These are phyloP conservation scores for Paulownia fortunei DNA, from an alignment of 257 asterid genomes.

Conservation along the genomic window DNA sequence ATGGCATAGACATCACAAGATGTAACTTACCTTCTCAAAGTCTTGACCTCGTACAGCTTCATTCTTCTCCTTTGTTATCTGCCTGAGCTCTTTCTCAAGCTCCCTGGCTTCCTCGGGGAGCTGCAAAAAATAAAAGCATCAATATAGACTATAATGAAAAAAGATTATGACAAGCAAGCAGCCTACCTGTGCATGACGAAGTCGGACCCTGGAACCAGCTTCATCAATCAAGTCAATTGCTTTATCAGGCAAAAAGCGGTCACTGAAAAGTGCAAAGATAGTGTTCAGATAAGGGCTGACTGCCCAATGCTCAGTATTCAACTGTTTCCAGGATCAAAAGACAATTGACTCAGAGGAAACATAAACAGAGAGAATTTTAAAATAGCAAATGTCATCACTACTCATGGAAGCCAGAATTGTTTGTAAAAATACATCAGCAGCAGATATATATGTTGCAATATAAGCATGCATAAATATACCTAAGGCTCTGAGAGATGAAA, in stretches of 20 bases:
- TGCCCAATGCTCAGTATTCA: background rate
- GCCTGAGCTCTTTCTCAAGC: slow-evolving; percentile 88
- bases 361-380: background rate
- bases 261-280: slow-evolving; percentile 53
- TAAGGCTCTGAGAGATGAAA: slow-evolving; percentile 5
- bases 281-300: slow-evolving; percentile 27
- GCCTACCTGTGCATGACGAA: slow-evolving; percentile 83
- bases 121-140: slow-evolving; percentile 42
- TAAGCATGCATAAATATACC: too few relatives aligned
- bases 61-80: slow-evolving; percentile 82
- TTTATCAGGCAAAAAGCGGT: slow-evolving; percentile 87
- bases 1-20: background rate
- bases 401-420: background rate
- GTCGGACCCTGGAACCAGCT: slow-evolving; percentile 92
- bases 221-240: slow-evolving; percentile 91
- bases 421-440: background rate
- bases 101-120: slow-evolving; percentile 94
- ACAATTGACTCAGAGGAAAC: background rate
- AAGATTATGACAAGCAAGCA: slow-evolving; percentile 15
- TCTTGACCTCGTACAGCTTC: slow-evolving; percentile 87
- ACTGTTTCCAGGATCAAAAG: background rate
- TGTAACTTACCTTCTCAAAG: slow-evolving; percentile 67
- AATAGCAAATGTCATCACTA: background rate
- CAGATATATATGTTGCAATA: background rate
- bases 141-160: slow-evolving; percentile 13